phyloP scores from a whole-genome alignment of 352 stramenopile species.

The Globisporangium carolinianum region DNA sequence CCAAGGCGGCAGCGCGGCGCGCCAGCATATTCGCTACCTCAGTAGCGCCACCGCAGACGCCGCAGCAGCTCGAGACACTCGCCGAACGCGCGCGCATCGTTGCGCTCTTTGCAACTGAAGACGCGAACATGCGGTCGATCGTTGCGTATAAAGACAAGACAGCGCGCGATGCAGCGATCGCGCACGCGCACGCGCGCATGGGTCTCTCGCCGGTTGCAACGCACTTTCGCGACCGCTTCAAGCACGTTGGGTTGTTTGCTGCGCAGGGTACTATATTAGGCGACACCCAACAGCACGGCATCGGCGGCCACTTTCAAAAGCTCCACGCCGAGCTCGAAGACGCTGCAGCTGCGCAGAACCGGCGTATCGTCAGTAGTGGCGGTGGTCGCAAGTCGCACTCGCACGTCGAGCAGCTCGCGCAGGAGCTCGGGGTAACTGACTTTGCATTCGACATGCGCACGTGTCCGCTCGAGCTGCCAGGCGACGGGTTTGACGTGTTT shows the following conservation, averaged over 20 bases:
- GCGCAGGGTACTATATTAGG: conserved; percentile 23
- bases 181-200: conserved; percentile 31
- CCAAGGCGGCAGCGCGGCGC: neutral
- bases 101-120: conserved; percentile 45
- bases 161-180: conserved; percentile 18
- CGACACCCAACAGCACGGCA: conserved; percentile 26
- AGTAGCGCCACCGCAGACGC: neutral
- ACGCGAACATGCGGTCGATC: conserved; percentile 43
- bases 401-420: conserved; percentile 12
- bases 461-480: conserved; percentile 25
- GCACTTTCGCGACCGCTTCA: conserved; percentile 63
- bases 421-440: conserved; percentile 11
- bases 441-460: conserved; percentile 11
- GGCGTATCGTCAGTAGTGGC: too few relatives aligned
- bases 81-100: conserved; percentile 20
- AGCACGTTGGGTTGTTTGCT: conserved; percentile 42
- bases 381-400: conserved; percentile 6
- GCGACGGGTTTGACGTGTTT: conserved; percentile 28
- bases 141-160: conserved; percentile 68
- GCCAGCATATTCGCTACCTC: conserved; percentile 1
- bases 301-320: conserved; percentile 56
- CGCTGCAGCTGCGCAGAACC: neutral
- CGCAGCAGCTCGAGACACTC: conserved; percentile 1
- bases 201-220: conserved; percentile 37
- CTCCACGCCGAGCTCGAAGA: conserved; percentile 38